phyloP scores from a whole-genome alignment of 352 stramenopile genomes.

The Globisporangium cederbergense region DNA sequence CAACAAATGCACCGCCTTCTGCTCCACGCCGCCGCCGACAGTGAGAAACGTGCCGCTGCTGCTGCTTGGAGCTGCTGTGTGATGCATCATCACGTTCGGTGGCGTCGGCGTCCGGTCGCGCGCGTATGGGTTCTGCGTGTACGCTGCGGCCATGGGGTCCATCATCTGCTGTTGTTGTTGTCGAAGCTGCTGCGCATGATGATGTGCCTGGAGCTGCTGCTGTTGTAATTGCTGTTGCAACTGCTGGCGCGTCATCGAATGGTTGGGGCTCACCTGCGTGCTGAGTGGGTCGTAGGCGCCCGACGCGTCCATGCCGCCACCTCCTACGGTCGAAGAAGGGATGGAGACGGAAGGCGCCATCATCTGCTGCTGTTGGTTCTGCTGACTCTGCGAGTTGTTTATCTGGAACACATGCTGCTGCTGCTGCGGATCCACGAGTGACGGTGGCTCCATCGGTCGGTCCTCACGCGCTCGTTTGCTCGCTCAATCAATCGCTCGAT shows the following conservation, averaged over 20 bases:
- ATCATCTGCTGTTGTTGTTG: slow-evolving; percentile 16
- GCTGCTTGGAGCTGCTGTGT: not conserved
- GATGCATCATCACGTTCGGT: slow-evolving; percentile 16
- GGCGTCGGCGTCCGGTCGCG: slow-evolving; percentile 18
- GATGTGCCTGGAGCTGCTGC: slow-evolving; percentile 5
- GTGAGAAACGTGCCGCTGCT: not conserved
- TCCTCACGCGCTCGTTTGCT: not conserved
- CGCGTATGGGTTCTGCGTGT: slow-evolving; percentile 13
- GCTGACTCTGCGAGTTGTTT: not conserved
- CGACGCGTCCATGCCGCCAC: not conserved
- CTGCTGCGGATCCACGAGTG: slow-evolving; percentile 12
- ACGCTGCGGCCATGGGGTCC: slow-evolving; percentile 16
- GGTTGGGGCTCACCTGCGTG: not conserved
- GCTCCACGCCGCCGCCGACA: slow-evolving; percentile 12
- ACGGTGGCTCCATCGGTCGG: slow-evolving; percentile 11
- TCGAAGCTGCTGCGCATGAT: slow-evolving; percentile 18
- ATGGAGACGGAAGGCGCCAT: not conserved
- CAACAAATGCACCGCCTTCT: slow-evolving; percentile 61
- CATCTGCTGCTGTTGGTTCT: not conserved
- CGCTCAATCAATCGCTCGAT: not conserved
- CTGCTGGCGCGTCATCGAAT: slow-evolving; percentile 19
- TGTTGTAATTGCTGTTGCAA: slow-evolving; percentile 9
- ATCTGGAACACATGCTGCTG: slow-evolving; percentile 16
- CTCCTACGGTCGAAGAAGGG: not conserved
- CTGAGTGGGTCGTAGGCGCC: slow-evolving; percentile 10